Evolutionary conservation across 1,284 basidiomycete species (phyloP).

Genomic region (Apiotrichum sp.): DNA sequence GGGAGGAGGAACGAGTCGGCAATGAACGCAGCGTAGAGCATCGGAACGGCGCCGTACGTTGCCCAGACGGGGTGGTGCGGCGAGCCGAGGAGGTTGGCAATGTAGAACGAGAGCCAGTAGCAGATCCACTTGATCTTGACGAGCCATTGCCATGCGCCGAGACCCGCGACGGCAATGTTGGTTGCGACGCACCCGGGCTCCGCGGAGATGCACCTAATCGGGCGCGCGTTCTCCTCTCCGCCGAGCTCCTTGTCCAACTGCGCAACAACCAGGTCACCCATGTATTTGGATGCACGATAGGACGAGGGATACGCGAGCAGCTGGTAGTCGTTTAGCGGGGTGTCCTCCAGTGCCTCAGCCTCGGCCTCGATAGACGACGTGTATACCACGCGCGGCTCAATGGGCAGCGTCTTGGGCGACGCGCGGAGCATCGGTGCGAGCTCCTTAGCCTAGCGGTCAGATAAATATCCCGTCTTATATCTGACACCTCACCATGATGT

Average conservation of each 20-base stretch:
- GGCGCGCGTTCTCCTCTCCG: conserved; percentile 34
- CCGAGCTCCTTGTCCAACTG: conserved; percentile 54
- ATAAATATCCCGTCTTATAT: background rate
- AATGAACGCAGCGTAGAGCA: conserved; percentile 39
- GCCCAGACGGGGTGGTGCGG: conserved; percentile 34
- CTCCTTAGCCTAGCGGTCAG: conserved; percentile 38
- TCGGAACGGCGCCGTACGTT: conserved; percentile 27
- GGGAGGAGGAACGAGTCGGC: conserved; percentile 25
- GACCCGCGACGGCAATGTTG: conserved; percentile 52
- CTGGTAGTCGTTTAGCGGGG: conserved; percentile 60
- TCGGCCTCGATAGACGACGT: conserved; percentile 66
- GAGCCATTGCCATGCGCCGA: conserved; percentile 47
- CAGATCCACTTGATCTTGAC: conserved; percentile 52
- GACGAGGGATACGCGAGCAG: conserved; percentile 57
- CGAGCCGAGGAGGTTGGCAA: conserved; percentile 47
- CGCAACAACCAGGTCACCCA: conserved; percentile 64
- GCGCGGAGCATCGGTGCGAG: conserved; percentile 36
- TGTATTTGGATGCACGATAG: conserved; percentile 73
- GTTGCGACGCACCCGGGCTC: conserved; percentile 72
- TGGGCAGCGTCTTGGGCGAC: conserved; percentile 36
- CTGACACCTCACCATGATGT: conserved; percentile 59
- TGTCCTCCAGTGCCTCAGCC: conserved; percentile 53
- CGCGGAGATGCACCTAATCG: conserved; percentile 57
- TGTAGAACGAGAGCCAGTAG: conserved; percentile 60
- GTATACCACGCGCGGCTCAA: conserved; percentile 67